Base-by-base conservation (phyloP, 257 asterid genomes). In the Solanum ossicruentum region DNA sequence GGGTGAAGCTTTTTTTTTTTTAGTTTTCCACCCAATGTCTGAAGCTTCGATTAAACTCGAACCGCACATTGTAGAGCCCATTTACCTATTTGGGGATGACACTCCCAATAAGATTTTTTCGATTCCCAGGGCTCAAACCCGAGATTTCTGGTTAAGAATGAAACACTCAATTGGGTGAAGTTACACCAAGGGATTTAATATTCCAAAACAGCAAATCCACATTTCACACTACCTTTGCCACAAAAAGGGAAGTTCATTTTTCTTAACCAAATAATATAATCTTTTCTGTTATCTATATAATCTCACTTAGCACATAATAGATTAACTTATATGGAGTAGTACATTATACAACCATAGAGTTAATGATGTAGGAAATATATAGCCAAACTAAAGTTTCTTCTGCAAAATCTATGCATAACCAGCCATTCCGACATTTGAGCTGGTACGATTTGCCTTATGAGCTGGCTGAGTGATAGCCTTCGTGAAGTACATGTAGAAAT, bases 401-500 rank as follows among this genome's bases (percentile, higher is more conserved):
- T 26, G 82, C 23, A 77, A 49, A 77, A 61, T 63, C 90, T 92
- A 92, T 72, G 92, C 91, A 75, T 85, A 90, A 17, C 96, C 91
- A 12, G 93, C 81, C 96, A 91, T 92, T 80, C 95, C 93, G 65
- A 93, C 89, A 32, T 84, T 86, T 1, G 97, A 87, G 80, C 89
- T 75, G 15, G 91, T 82, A 57, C 89, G 93, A 60, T 88, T 91
- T 69, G 90, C 16, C 86, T 92, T 94, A 4, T 60, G 91, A 80
- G 95, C 92, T 0, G 94, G 89, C 81, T 90, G 94, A 84, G 88
- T 86, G 79, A 95, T 91, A 70, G 98, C 98, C 90, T 85, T 92
- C 18, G 93, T 91, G 93, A 93, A 92, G 93, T 93, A 93, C 86
- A 93, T 84, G 88, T 93, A 94, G 88, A 90, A 93, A 86, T 95